These are phyloP conservation scores for Sphaerobolus stellatus DNA, from an alignment of 1,284 basidiomycete genomes.

Conservation along the genomic window DNA sequence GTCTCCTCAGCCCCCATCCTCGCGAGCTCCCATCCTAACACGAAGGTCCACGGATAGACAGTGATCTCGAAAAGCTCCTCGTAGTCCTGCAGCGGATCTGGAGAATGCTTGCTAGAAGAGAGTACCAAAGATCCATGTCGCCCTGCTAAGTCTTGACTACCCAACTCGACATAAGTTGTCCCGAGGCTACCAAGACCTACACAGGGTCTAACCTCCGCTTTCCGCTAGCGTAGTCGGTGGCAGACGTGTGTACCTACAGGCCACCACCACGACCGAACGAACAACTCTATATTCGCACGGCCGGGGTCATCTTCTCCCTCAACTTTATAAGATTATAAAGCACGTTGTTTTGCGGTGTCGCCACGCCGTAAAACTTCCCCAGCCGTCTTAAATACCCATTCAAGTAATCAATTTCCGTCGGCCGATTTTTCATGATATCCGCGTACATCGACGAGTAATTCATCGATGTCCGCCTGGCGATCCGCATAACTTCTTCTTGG, in stretches of 20 bases:
- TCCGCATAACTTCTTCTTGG: constrained; percentile 50
- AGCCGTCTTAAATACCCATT: constrained; percentile 82
- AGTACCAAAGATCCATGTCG: too few relatives aligned
- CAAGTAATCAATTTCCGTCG: constrained; percentile 81
- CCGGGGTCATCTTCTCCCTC: constrained; percentile 15
- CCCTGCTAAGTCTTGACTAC: too few relatives aligned
- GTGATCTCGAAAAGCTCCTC: too few relatives aligned
- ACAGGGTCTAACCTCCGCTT: not conserved
- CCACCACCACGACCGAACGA: not conserved
- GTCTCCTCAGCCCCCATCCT: too few relatives aligned
- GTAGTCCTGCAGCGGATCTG: too few relatives aligned
- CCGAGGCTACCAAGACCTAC: not conserved
- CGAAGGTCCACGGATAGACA: too few relatives aligned
- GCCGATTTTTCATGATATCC: constrained; percentile 58
- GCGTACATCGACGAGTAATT: constrained; percentile 81
- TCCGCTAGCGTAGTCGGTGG: not conserved
- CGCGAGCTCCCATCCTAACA: too few relatives aligned
- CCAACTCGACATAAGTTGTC: too few relatives aligned
- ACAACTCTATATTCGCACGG: not conserved
- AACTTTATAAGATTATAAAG: constrained; percentile 64
- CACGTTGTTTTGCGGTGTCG: constrained; percentile 61
- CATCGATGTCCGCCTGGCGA: constrained; percentile 53
- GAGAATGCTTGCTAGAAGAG: too few relatives aligned
- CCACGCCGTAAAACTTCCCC: constrained; percentile 60
- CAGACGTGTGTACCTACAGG: too few relatives aligned